These are phyloP conservation scores for Fomitopsis pinicola DNA, from an alignment of 1,284 basidiomycete species.

Conservation along the genomic window DNA sequence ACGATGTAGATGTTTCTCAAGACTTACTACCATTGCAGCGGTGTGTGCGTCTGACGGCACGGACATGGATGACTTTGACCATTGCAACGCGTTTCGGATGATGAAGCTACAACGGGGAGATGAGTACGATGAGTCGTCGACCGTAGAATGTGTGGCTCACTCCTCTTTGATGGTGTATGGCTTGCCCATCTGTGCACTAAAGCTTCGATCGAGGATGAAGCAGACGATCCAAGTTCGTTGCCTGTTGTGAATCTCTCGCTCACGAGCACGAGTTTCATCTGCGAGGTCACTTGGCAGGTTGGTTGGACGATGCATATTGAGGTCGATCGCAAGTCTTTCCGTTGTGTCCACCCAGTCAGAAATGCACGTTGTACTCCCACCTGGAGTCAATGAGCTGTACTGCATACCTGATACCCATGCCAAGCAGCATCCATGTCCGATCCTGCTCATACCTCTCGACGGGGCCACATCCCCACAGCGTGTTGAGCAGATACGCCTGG, in stretches of 20 bases:
- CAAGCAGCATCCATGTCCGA: constrained; percentile 88
- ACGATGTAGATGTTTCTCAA: not conserved
- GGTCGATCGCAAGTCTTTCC: constrained; percentile 87
- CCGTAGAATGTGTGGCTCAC: constrained; percentile 41
- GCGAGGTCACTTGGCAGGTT: constrained; percentile 65
- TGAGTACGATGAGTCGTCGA: constrained; percentile 10
- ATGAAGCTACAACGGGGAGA: constrained; percentile 58
- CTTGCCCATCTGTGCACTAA: constrained; percentile 92
- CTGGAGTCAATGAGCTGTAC: constrained; percentile 5
- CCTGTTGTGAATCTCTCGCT: constrained; percentile 85
- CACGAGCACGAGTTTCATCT: constrained; percentile 68
- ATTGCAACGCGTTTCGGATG: constrained; percentile 78
- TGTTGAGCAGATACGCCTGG: constrained; percentile 83
- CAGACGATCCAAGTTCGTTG: constrained; percentile 94
- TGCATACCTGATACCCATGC: constrained; percentile 75
- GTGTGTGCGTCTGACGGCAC: constrained; percentile 61
- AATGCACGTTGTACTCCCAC: not conserved
- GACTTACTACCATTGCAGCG: constrained; percentile 66
- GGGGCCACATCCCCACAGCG: constrained; percentile 86
- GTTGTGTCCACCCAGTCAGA: not conserved
- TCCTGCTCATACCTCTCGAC: constrained; percentile 96
- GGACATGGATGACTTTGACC: constrained; percentile 62
- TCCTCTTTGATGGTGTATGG: constrained; percentile 83
- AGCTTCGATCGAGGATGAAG: constrained; percentile 86
- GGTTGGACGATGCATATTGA: constrained; percentile 92